Evolutionary conservation across 2,329 filamentous ascomycete genomes (phyloP), one percentile per base, ranked within the genome.

Genomic region (Colletotrichum truncatum): DNA sequence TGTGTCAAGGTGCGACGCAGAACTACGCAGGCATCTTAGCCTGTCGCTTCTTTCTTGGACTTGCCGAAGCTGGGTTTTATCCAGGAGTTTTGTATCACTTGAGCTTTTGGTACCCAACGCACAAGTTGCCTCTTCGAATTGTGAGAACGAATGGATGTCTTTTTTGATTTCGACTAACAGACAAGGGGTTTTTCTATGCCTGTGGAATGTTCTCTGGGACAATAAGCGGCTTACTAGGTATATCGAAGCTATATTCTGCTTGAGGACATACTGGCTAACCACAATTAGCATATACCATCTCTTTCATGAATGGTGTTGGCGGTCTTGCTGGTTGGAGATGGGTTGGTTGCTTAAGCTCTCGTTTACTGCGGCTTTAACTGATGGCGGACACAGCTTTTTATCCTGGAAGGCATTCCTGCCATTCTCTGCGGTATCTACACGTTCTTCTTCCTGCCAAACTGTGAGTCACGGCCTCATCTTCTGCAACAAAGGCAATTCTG

Each of bases 81-180:
- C 72, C 73, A 3, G 73, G 72, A 6, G 72, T 74, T 0, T 52
- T 73, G 65, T 73, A 73, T 38, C 71, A 73, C 45, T 26, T 74
- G 12, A 72, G 71, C 69, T 63, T 77, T 61, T 77, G 75, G 75
- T 77, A 75, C 60, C 73, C 74, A 0, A 71, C 74, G 4, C 69
- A 75, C 2, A 71, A 69, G 41, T 70, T 76, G 7, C 67, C 75
- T 3, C 69, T 77, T 1, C 67, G 76, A 6, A 76, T 78, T 18
- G 72, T 70, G 28, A 36, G 69, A 36, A n/a, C n/a, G 12, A 2
- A n/a, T 46, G n/a, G 6, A 5, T 14, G 43, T 1, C 6, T 4
- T 46, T 4, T 26, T 14, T 26, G 43, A 10, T 0, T 2, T 46
- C 18, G 25, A 28, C 7, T 8, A 18, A n/a, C 25, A 26, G 4